phyloP scores from a whole-genome alignment of 305 asterid genomes.

The Fraxinus sp. region DNA sequence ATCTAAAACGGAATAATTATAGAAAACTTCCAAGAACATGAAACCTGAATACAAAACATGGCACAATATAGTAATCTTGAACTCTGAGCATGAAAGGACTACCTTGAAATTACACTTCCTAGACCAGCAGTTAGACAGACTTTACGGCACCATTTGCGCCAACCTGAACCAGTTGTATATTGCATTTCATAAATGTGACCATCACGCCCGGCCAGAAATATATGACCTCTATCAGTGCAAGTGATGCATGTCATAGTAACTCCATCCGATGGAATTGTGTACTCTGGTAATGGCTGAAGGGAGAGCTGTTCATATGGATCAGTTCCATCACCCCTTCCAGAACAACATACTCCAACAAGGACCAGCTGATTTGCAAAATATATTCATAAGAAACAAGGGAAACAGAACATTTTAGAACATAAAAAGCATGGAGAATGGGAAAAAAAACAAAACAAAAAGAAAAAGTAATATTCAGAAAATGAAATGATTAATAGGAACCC shows the following conservation, averaged over 20 bases:
- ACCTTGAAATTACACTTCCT: constrained; percentile 93
- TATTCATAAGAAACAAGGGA: constrained; percentile 21
- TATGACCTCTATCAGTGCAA: constrained; percentile 81
- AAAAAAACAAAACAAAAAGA: not conserved
- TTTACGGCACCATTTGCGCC: constrained; percentile 95
- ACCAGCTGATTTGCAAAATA: constrained; percentile 56
- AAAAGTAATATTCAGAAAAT: constrained; percentile 7
- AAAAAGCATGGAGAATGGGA: not conserved
- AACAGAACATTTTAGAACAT: not conserved
- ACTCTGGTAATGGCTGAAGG: constrained; percentile 88
- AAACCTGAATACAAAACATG: constrained; percentile 6
- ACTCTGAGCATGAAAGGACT: constrained; percentile 13
- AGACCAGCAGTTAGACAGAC: constrained; percentile 86
- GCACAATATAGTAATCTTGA: constrained; percentile 16
- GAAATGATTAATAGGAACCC: not conserved
- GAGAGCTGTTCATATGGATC: constrained; percentile 91
- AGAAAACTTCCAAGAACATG: constrained; percentile 18
- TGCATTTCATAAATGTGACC: constrained; percentile 92
- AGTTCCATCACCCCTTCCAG: constrained; percentile 78
- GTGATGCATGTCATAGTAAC: constrained; percentile 96
- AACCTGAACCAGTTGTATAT: constrained; percentile 89
- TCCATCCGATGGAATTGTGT: constrained; percentile 88
- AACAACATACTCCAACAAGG: constrained; percentile 96
- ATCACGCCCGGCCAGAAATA: constrained; percentile 94
- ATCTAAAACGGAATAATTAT: not conserved